Base-by-base conservation (phyloP, 225 moss, liverwort and hornwort species). In the Asterella californica region DNA sequence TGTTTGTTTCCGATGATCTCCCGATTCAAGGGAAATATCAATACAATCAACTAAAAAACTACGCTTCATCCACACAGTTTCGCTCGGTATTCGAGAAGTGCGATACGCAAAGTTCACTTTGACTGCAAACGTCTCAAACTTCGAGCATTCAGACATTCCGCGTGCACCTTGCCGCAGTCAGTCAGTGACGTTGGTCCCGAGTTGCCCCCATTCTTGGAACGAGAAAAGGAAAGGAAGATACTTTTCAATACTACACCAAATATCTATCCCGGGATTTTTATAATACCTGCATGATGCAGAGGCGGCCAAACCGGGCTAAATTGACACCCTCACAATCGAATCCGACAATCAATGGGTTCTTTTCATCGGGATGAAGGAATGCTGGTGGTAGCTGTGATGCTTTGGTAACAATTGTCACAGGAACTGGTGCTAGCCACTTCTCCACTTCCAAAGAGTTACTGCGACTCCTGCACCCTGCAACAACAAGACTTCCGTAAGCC, bases 321-420 rank as follows among this genome's bases (percentile, higher is more conserved):
- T 91, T 90, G 48, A 92, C 91, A 22, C 94, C 94, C 87, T 92
- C 94, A 84, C 90, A 94, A 76, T 92, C 91, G 69, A 91, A 94
- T 36, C 94, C 92, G 70, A 94, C 78, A 74, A 85, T 87, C 59
- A 92, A 72, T n/a, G 83, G 81, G 25, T 81, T 87, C 62, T 84
- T 74, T 37, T 82, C 83, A 83, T 87, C 82, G 45, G 91, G 94
- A 57, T 87, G 70, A 46, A 92, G 81, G 69, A 92, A 94, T 81
- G 86, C 81, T 75, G 74, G 10, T 49, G 89, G 92, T 62, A 91
- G 87, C 79, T 94, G 82, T 52, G 89, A 81, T 27, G 88, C 71
- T 33, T 87, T 53, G 29, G 86, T 92, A 29, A 92, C 89, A 47
- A 94, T 86, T 68, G 86, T 85, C 70, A 94, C 88, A 47, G 89